Conservation (phyloP, 768 basidiomycete species). For the Crassisporium funariophilum region DNA sequence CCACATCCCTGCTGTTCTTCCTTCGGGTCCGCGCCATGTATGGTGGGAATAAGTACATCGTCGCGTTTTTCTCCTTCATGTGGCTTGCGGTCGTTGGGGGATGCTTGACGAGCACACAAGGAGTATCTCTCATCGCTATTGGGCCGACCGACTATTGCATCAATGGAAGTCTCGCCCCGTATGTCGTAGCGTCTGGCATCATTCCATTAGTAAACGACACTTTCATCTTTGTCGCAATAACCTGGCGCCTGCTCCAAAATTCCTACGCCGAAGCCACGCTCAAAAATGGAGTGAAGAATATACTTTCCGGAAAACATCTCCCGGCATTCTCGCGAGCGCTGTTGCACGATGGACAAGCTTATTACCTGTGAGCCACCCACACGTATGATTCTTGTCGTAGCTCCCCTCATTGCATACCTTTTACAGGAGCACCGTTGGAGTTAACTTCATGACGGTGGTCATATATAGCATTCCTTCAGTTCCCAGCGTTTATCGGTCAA, state of each 20-base stretch:
- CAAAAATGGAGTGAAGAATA: neutral
- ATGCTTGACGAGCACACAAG: constrained; percentile 22
- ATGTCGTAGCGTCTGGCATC: constrained; percentile 13
- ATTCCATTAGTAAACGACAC: constrained; percentile 23
- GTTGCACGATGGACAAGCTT: too few species aligned
- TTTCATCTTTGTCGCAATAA: constrained; percentile 28
- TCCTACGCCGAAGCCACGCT: neutral
- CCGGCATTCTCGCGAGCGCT: too few species aligned
- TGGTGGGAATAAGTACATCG: constrained; percentile 13
- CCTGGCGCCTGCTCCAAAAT: constrained; percentile 20
- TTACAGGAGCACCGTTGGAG: too few species aligned
- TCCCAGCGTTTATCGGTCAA: too few species aligned
- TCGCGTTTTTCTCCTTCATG: constrained; percentile 22
- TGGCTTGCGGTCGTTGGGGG: constrained; percentile 27
- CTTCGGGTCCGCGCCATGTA: constrained; percentile 24
- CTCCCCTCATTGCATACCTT: too few species aligned
- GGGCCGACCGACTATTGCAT: constrained; percentile 24
- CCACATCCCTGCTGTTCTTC: constrained; percentile 26
- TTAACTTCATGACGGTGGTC: too few species aligned
- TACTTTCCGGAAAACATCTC: constrained; percentile 16
- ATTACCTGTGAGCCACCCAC: too few species aligned
- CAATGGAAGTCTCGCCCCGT: constrained; percentile 8
- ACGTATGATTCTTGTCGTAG: too few species aligned
- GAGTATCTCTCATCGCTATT: constrained; percentile 12
- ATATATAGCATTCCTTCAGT: too few species aligned